Base-by-base conservation (phyloP, 768 basidiomycete species). In the Boletus tylopilopsis region DNA sequence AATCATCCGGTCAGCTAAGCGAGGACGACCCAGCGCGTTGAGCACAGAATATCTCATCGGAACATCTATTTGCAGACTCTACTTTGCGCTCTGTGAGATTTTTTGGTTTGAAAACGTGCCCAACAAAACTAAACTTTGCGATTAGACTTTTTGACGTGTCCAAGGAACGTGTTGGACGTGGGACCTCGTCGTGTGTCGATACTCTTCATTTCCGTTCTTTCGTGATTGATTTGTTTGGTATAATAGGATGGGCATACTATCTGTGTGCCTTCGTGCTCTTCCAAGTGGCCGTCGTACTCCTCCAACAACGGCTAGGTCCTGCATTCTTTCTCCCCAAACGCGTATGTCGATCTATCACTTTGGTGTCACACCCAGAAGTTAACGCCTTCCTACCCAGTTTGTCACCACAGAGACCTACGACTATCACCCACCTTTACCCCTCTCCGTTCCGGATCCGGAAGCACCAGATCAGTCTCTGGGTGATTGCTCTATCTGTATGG, bases 401-500 rank as follows among this genome's bases (percentile, higher is more conserved):
- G 73, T 77, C 3, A 72, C 74, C 18, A 68, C 74, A 6, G 80
- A 85, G 57, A 68, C 73, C 16, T 90, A 94, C 69, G 80, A 95
- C 63, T 96, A 95, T 60, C 93, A 94, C 64, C 93, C 91, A 7
- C 73, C 77, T 3, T 70, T 95, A 33, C 85, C 89, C 1, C 47
- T 54, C 13, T 54, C 61, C 18, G 55, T 79, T 2, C 75, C 84
- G 1, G 88, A 92, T 60, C 64, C 85, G 0, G 90, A 93, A 64
- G 76, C 87, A 2, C 83, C 85, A 2, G 85, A 85, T 38, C 81
- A 85, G 55, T 78, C 85, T 3, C 70, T 91, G 15, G 91, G 89
- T 7, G 90, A 94, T 62, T 96, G 93, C 59, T 81, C 90, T 6
- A 94, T 96, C 45, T 95, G 93, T 60, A 94, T 95, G 90, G 93